Percentiles rank a stretch among this genome's conserved stretches.
Evolutionary conservation across 2,329 filamentous ascomycete genomes (phyloP).

Genomic region (Fusarium euwallaceae): DNA sequence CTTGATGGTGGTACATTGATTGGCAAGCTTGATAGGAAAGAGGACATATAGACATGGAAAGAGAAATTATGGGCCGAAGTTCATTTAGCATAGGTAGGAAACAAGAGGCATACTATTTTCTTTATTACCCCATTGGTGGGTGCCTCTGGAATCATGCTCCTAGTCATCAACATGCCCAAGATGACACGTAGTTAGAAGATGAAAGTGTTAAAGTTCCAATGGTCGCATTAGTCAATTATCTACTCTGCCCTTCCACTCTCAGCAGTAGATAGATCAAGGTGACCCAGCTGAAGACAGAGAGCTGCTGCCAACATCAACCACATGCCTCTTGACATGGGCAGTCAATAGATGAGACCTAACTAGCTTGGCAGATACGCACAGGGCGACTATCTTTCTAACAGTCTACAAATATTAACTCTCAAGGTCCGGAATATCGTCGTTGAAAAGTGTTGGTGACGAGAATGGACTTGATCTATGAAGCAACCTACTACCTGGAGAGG

Average conservation of each 20-base stretch:
- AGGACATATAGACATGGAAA: constrained; percentile 9
- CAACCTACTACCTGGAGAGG: too few relatives aligned
- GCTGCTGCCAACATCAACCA: background rate
- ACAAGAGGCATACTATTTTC: background rate
- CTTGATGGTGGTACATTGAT: constrained; percentile 46
- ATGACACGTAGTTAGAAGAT: background rate
- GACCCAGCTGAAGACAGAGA: background rate
- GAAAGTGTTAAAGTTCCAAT: background rate
- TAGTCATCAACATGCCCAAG: background rate
- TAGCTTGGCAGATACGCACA: background rate
- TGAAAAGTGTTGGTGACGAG: too few relatives aligned
- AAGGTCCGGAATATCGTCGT: too few relatives aligned
- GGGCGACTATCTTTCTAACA: background rate
- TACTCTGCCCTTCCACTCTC: background rate
- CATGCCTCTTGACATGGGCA: background rate
- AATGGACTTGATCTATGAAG: too few relatives aligned
- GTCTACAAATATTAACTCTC: background rate
- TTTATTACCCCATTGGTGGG: background rate
- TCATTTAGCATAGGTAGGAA: background rate
- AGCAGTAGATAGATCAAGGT: background rate
- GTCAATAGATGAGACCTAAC: background rate
- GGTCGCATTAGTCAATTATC: background rate
- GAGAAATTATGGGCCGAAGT: background rate
- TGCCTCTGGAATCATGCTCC: background rate
- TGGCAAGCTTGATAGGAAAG: constrained; percentile 48